Evolutionary conservation across 495 filamentous ascomycete species (phyloP), one percentile per base, ranked within the genome.

Genomic region (Oleoguttula mirabilis): DNA sequence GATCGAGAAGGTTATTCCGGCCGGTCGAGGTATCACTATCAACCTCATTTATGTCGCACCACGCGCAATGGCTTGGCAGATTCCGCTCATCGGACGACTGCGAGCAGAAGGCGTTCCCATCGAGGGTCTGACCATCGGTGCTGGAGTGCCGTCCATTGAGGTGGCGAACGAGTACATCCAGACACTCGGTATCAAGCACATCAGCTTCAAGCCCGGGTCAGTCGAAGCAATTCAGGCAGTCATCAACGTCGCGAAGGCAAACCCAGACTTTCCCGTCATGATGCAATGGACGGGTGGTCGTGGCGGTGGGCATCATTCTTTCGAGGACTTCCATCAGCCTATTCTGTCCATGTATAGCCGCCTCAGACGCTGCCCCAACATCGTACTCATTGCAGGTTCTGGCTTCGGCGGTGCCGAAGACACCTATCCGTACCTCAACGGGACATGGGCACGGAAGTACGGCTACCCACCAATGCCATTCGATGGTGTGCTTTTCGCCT

Each of bases 21-120:
- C 90, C 12, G 90, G 90, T 35, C 84, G 87, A 45, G 90, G 90
- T 57, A 93, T 98, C 59, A 86, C 77, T 3, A 66, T 94, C 53
- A 98, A 98, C 58, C 59, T 98, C 42, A 98, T 98, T 57, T 98
- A 98, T 54, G 90, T 95, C 56, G 92, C 88, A 57, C 90, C 90
- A 12, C 76, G 82, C 39, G 87, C 88, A 23, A 98, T 98, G 88
- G 82, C 68, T 21, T 98, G 90, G 90, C 90, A 98, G 61, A 93
- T 96, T 35, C 88, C 90, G 33, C 67, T 98, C 21, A 76, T 98
- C 47, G 82, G 76, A 35, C 76, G 82, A 45, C 70, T 98, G 30
- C 76, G 88, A 33, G 72, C 82, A 11, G 84, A 93, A 41, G 90
- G 90, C 49, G 77, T 92, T 24, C 90, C 90, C 3, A 84, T 98